Base-by-base conservation (phyloP, 768 basidiomycete genomes). In the Leccinum subgranulosum region DNA sequence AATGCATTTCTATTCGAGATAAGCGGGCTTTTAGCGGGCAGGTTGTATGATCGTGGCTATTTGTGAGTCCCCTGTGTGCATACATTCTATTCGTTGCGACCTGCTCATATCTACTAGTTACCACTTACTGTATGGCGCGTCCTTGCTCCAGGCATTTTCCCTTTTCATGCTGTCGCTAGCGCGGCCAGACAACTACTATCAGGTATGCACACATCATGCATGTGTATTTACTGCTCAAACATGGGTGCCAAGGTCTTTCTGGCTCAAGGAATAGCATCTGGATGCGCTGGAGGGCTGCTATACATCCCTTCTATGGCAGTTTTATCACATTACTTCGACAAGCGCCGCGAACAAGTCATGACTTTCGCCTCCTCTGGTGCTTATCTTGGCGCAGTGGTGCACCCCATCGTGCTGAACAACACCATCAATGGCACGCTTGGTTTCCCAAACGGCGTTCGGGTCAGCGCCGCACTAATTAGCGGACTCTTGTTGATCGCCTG, bases 361-460 rank as follows among this genome's bases (percentile, higher is more conserved):
- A 81, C 84, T 15, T 71, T 86, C 45, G 81, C 76, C 34, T 81
- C 81, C 14, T 80, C 82, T 17, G 80, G 79, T 23, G 78, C 84
- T n/a, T 83, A 80, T 17, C 65, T 84, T 14, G 86, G 87, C 3
- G 84, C 83, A 11, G 75, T 82, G 23, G 63, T 87, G 9, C 84
- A 85, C 56, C 83, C 84, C 3, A 84, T 86, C 62, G 78, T 86
- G 74, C 73, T 89, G 21, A 87, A 88, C 64, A 74, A 78, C 39
- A 71, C 64, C 3, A 60, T 53, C 57, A 79, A 76, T 55, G 77
- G 78, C 4, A 62, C 60, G 3, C 72, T 79, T 15, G 83, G 86
- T 3, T 78, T 84, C 45, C 73, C 69, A 14, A 75, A 71, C 31
- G 75, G 76, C 17, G 76, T 77, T 21, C 73, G 79, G 3, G 74